Percentiles rank a stretch among this genome's conserved stretches.
These are phyloP conservation scores for Baorangia bicolor DNA, from an alignment of 768 basidiomycete species.

Conservation along the genomic window DNA sequence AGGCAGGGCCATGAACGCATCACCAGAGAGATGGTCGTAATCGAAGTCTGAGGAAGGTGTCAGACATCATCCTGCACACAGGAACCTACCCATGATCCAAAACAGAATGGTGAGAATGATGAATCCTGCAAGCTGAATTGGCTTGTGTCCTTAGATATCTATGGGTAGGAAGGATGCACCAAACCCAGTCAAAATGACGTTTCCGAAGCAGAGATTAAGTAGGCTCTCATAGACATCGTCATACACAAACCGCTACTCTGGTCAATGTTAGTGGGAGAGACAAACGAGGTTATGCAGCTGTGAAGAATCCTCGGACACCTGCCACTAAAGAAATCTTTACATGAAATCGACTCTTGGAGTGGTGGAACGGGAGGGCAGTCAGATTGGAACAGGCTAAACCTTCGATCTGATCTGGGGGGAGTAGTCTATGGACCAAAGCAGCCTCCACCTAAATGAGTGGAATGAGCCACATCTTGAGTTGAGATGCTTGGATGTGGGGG, in stretches of 20 bases:
- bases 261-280: conserved; percentile 31
- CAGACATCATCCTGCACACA: background rate
- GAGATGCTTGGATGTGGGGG: too few relatives aligned
- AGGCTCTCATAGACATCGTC: conserved; percentile 48
- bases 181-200: conserved; percentile 76
- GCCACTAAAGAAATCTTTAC: conserved; percentile 64
- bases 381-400: too few relatives aligned
- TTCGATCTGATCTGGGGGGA: too few relatives aligned
- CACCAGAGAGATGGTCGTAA: conserved; percentile 47
- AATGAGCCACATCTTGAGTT: too few relatives aligned
- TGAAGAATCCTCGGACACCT: conserved; percentile 89
- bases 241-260: background rate
- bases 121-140: conserved; percentile 78
- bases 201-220: conserved; percentile 61
- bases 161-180: conserved; percentile 52
- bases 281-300: conserved; percentile 56
- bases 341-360: conserved; percentile 86
- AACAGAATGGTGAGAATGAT: conserved; percentile 60
- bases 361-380: too few relatives aligned
- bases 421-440: too few relatives aligned
- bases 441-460: too few relatives aligned
- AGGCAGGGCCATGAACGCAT: conserved; percentile 71
- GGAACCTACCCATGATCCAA: conserved; percentile 54
- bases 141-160: conserved; percentile 75
- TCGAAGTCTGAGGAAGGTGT: conserved; percentile 50